Conservation (phyloP, 2,329 filamentous ascomycete species). For the Xylariaceae sp. region DNA sequence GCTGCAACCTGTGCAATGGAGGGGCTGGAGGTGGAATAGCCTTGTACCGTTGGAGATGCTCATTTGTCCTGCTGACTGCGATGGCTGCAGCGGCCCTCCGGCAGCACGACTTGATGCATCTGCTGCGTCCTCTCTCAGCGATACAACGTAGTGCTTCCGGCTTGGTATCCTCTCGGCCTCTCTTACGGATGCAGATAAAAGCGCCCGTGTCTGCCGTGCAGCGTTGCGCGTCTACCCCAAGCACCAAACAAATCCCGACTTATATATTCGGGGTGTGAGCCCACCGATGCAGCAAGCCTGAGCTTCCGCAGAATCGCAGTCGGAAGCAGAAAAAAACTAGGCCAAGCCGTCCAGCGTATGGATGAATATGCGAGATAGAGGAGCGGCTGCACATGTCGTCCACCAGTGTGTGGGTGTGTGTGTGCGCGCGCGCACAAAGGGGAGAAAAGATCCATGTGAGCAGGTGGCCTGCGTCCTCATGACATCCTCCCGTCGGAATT, state of each 20-base stretch:
- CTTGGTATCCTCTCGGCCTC: slow-evolving; percentile 26
- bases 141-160: slow-evolving; percentile 32
- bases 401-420: neutral
- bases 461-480: neutral
- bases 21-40: slow-evolving; percentile 34
- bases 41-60: slow-evolving; percentile 38
- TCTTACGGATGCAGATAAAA: slow-evolving; percentile 19
- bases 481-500: slow-evolving; percentile 4
- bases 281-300: slow-evolving; percentile 5
- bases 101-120: slow-evolving; percentile 30
- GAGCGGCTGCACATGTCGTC: neutral
- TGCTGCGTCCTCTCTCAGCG: slow-evolving; percentile 14
- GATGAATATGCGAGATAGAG: slow-evolving; percentile 21
- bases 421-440: neutral
- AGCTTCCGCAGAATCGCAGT: slow-evolving; percentile 14
- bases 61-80: slow-evolving; percentile 43
- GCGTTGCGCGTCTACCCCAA: slow-evolving; percentile 13
- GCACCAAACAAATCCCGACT: slow-evolving; percentile 16
- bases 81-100: slow-evolving; percentile 37
- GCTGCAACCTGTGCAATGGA: slow-evolving; percentile 33
- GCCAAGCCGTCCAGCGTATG: slow-evolving; percentile 12
- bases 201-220: slow-evolving; percentile 25
- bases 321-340: slow-evolving; percentile 14
- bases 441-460: slow-evolving; percentile 12
- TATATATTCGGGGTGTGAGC: neutral